Percentiles rank a stretch among this genome's conserved stretches.
Conservation (phyloP, 1,284 basidiomycete species). For the Ceratorhiza oryzae-sativae region DNA sequence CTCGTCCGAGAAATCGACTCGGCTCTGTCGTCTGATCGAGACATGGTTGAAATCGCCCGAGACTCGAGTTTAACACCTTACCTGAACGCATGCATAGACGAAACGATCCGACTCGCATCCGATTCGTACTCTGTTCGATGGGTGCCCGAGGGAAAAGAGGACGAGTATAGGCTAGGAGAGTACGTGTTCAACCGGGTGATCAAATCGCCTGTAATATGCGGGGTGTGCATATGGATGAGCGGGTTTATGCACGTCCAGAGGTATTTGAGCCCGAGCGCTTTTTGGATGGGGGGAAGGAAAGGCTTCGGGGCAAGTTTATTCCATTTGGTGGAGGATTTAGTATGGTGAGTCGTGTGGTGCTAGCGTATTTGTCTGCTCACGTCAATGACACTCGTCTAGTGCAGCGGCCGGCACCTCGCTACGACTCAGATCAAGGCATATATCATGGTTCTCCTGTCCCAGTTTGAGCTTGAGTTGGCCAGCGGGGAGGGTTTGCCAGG, state of each 20-base stretch:
- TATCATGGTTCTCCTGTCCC: slow-evolving; percentile 26
- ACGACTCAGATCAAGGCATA: slow-evolving; percentile 33
- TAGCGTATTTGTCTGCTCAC: background rate
- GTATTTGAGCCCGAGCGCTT: slow-evolving; percentile 39
- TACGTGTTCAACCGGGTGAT: slow-evolving; percentile 43
- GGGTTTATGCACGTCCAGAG: slow-evolving; percentile 34
- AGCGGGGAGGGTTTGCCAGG: background rate
- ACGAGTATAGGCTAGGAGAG: slow-evolving; percentile 37
- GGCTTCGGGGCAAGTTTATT: slow-evolving; percentile 26
- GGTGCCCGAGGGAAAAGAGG: slow-evolving; percentile 9
- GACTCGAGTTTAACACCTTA: slow-evolving; percentile 28
- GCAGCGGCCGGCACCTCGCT: slow-evolving; percentile 41
- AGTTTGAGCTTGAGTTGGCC: slow-evolving; percentile 18
- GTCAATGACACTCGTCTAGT: background rate
- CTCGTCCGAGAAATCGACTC: slow-evolving; percentile 46
- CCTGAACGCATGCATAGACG: slow-evolving; percentile 33
- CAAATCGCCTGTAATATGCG: slow-evolving; percentile 44
- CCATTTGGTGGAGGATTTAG: slow-evolving; percentile 41
- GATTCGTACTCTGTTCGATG: slow-evolving; percentile 40
- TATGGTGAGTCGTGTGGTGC: slow-evolving; percentile 14
- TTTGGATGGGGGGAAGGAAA: slow-evolving; percentile 14
- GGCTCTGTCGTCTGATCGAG: slow-evolving; percentile 27
- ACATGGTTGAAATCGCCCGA: slow-evolving; percentile 5
- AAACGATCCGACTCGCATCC: slow-evolving; percentile 37
- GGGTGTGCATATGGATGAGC: slow-evolving; percentile 41